These are phyloP conservation scores for Antrodiella citrinella DNA, from an alignment of 768 basidiomycete species.

Conservation along the genomic window DNA sequence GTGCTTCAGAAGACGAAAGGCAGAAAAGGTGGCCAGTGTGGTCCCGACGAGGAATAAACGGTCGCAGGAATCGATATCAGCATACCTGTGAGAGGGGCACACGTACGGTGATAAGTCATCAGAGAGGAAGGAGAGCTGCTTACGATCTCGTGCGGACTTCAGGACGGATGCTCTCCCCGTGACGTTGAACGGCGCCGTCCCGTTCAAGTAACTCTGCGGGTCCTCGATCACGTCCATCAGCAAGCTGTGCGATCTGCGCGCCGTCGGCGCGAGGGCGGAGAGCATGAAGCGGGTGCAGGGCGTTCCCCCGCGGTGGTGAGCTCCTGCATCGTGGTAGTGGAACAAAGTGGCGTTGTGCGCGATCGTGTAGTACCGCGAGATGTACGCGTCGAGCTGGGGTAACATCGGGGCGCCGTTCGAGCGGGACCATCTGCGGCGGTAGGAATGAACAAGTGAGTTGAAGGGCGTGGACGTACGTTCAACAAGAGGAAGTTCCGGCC, in stretches of 20 bases:
- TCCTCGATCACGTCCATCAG: slow-evolving; percentile 50
- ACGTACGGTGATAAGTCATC: neutral
- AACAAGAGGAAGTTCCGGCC: slow-evolving; percentile 59
- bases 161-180: slow-evolving; percentile 72
- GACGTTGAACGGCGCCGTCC: slow-evolving; percentile 52
- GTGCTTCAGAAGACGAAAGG: slow-evolving; percentile 79
- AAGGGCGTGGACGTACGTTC: slow-evolving; percentile 34
- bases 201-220: slow-evolving; percentile 49
- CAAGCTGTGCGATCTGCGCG: slow-evolving; percentile 48
- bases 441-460: neutral
- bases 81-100: slow-evolving; percentile 34
- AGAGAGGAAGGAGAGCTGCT: slow-evolving; percentile 16
- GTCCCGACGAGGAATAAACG: slow-evolving; percentile 80
- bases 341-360: slow-evolving; percentile 20
- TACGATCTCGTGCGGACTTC: slow-evolving; percentile 66
- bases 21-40: slow-evolving; percentile 89
- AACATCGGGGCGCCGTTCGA: slow-evolving; percentile 18
- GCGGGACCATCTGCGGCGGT: slow-evolving; percentile 20
- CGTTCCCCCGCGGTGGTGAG: slow-evolving; percentile 42
- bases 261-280: slow-evolving; percentile 24
- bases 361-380: slow-evolving; percentile 20
- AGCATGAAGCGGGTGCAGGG: slow-evolving; percentile 39
- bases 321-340: slow-evolving; percentile 26
- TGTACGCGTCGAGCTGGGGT: slow-evolving; percentile 18
- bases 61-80: slow-evolving; percentile 50